Base-by-base conservation (phyloP, 441 rosid genomes). In the Euphorbia schlechtendalii region DNA sequence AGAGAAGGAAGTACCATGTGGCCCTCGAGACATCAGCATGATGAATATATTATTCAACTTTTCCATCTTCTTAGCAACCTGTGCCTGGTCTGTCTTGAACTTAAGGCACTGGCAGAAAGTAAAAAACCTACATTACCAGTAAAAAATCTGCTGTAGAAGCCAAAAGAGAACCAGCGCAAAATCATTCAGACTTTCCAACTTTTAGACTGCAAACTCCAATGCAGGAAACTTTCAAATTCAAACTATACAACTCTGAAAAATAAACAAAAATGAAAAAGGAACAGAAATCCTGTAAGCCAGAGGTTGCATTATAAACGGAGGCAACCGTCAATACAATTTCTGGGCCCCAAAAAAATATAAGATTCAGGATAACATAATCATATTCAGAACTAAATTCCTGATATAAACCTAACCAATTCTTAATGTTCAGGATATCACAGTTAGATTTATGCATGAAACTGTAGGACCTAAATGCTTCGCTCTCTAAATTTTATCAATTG, bases 41-140 rank as follows among this genome's bases (percentile, higher is more conserved):
- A 93, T 90, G 71, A 93, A 93, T 68, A 93, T 78, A 75, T 88
- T 93, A 72, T 86, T 93, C 65, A 93, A 78, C 77, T 90, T 93
- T 83, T 90, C 99, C 97, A 90, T 90, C 83, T 90, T 93, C 87
- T 83, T 93, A 8, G 96, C 99, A 61, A 88, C 96, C 74, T 93
- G 96, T 67, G 93, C 95, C 80, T 90, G 92, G 79, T 90, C 95
- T 20, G 97, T 93, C 84, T 93, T 93, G 77, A 93, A 93, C 81
- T 93, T 93, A 71, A 93, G 93, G 80, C 97, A 88, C 99, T 87
- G 73, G 49, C 25, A 69, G 25, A 65, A 58, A 21, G 56, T 53
- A 69, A 67, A 69, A 56, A 21, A 36, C 8, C 54, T 18, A 64
- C 20, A 7, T 17, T 32, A 63, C 53, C 4, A 49, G 46, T 8